phyloP scores from a whole-genome alignment of 176 grass and related monocot species.

The Aegilops umbellulata region DNA sequence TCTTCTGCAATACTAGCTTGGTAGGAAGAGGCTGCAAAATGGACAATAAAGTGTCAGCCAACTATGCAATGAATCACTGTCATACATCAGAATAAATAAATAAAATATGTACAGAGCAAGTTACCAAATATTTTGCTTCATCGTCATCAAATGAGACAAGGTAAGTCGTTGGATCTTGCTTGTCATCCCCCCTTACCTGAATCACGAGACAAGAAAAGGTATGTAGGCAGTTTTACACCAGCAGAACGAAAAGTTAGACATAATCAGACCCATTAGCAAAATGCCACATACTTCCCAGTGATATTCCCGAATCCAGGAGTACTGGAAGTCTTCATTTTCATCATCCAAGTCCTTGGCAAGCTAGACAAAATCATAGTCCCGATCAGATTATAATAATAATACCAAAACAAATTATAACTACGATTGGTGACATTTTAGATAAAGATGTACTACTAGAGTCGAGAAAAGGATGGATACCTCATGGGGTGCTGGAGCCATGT shows the following conservation, averaged over 20 bases:
- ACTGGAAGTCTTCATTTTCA: slow-evolving; percentile 76
- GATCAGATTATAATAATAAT: slow-evolving; percentile 1
- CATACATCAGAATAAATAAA: slow-evolving; percentile 7
- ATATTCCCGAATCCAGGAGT: slow-evolving; percentile 92
- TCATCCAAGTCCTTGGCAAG: slow-evolving; percentile 71
- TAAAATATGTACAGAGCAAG: slow-evolving; percentile 12
- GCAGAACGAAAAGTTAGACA: slow-evolving; percentile 9
- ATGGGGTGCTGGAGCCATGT: slow-evolving; percentile 80
- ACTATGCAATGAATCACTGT: slow-evolving; percentile 16
- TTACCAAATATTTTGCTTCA: slow-evolving; percentile 95
- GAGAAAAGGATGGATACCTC: slow-evolving; percentile 52
- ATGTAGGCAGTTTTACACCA: slow-evolving; percentile 6
- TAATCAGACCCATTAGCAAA: slow-evolving; percentile 5
- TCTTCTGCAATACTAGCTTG: slow-evolving; percentile 94
- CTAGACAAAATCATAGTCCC: slow-evolving; percentile 46
- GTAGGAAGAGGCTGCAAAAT: slow-evolving; percentile 82
- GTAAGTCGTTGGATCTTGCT: slow-evolving; percentile 89
- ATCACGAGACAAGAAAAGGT: slow-evolving; percentile 31
- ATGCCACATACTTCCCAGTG: slow-evolving; percentile 84
- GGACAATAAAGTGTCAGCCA: slow-evolving; percentile 21
- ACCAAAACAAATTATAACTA: neutral
- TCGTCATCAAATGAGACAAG: slow-evolving; percentile 80
- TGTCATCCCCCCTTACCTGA: slow-evolving; percentile 83
- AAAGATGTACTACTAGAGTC: neutral
- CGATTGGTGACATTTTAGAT: neutral